phyloP scores from a whole-genome alignment of 2,329 filamentous ascomycete species.

The Nannizzia gypsea region DNA sequence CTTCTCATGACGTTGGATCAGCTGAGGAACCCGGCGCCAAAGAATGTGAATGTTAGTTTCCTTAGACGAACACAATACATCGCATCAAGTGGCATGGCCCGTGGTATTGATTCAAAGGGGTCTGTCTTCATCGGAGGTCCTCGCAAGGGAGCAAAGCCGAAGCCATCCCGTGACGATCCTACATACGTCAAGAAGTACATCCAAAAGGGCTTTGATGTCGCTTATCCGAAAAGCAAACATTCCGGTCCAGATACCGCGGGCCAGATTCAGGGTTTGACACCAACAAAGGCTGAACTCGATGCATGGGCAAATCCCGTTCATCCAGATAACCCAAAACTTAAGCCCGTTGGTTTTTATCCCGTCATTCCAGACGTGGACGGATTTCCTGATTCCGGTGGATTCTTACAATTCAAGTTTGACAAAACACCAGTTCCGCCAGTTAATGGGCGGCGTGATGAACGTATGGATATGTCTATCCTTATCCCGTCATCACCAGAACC shows the following conservation, averaged over 20 bases:
- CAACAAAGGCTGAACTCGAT: conserved; percentile 43
- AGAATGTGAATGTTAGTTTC: conserved; percentile 75
- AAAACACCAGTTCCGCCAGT: conserved; percentile 44
- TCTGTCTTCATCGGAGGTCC: conserved; percentile 16
- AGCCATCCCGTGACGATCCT: conserved; percentile 43
- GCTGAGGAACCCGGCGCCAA: conserved; percentile 69
- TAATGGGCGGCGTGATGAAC: conserved; percentile 42
- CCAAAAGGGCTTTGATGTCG: conserved; percentile 53
- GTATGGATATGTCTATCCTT: conserved; percentile 48
- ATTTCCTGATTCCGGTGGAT: conserved; percentile 47
- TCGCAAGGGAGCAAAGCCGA: conserved; percentile 22
- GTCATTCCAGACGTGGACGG: conserved; percentile 51
- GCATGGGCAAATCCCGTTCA: conserved; percentile 51
- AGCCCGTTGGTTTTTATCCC: conserved; percentile 49
- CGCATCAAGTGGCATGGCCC: conserved; percentile 26
- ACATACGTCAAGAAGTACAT: conserved; percentile 50
- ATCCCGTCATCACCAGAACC: conserved; percentile 42
- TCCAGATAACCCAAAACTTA: conserved; percentile 45
- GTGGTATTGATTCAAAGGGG: conserved; percentile 24
- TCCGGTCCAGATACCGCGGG: conserved; percentile 44
- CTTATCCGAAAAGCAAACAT: conserved; percentile 50
- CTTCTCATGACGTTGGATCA: conserved; percentile 74
- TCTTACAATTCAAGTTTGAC: conserved; percentile 50
- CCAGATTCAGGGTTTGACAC: conserved; percentile 42
- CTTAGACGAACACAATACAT: conserved; percentile 94